A percentile compares a stretch with the other conserved stretches of the same genome.
Evolutionary conservation across 2,329 filamentous ascomycete genomes (phyloP).

Genomic region (Arthrinium puccinioides): DNA sequence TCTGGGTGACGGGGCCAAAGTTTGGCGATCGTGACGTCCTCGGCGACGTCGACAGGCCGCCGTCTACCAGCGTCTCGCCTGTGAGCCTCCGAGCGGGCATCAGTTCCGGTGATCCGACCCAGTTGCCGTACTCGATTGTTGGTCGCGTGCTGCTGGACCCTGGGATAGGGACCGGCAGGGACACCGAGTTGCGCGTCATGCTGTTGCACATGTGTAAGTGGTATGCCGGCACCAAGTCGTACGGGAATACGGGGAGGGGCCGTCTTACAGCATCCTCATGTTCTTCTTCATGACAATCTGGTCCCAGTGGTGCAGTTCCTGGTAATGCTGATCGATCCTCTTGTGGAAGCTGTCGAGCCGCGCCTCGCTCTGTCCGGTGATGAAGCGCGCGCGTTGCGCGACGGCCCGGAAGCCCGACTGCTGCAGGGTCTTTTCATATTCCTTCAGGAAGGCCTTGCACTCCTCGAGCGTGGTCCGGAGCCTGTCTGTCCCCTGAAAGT

Average conservation of each 20-base stretch:
- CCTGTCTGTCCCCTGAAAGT: conserved; percentile 7
- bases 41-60: background rate
- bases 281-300: background rate
- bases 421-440: conserved; percentile 11
- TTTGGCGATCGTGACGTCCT: background rate
- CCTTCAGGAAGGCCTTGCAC: conserved; percentile 14
- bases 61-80: background rate
- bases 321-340: background rate
- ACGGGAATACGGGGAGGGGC: too few species aligned
- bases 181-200: background rate
- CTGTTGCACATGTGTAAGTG: background rate
- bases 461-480: conserved; percentile 14
- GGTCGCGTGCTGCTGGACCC: too few species aligned
- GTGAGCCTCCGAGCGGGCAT: background rate
- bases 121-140: background rate
- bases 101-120: background rate
- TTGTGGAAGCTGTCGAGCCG: background rate
- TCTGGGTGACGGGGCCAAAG: background rate
- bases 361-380: too few species aligned
- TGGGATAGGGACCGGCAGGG: background rate
- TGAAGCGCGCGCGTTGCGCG: too few species aligned
- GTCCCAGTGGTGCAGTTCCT: background rate
- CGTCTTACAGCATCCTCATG: background rate
- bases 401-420: background rate
- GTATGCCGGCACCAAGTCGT: too few species aligned